These are phyloP conservation scores for Diaporthe vexans DNA, from an alignment of 2,329 filamentous ascomycete genomes.

Conservation along the genomic window DNA sequence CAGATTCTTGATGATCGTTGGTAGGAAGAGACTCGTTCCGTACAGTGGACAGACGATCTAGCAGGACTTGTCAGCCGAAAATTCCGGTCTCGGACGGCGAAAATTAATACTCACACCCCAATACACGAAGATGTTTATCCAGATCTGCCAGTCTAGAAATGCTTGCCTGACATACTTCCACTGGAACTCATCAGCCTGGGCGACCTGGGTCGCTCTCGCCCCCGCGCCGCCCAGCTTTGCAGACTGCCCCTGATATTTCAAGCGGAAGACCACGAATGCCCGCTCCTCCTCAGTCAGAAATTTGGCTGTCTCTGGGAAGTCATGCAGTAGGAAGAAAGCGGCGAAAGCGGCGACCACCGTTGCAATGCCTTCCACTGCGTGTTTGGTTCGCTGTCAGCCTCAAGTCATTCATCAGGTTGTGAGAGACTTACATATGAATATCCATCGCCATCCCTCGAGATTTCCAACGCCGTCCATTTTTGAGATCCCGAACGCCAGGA, in stretches of 20 bases:
- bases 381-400: background rate
- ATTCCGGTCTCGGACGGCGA: conserved; percentile 48
- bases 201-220: conserved; percentile 53
- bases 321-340: conserved; percentile 80
- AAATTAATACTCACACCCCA: conserved; percentile 70
- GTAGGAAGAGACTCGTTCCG: conserved; percentile 71
- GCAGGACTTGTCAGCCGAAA: background rate
- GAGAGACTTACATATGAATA: conserved; percentile 56
- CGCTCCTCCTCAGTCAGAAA: conserved; percentile 82
- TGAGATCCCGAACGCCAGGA: conserved; percentile 64
- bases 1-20: conserved; percentile 73
- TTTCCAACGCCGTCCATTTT: conserved; percentile 61
- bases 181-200: conserved; percentile 81
- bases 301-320: conserved; percentile 83
- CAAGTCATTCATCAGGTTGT: background rate
- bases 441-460: conserved; percentile 66
- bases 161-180: conserved; percentile 81
- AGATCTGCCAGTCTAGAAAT: conserved; percentile 86
- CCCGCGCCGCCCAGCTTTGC: conserved; percentile 39
- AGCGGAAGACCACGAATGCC: conserved; percentile 76
- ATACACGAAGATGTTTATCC: conserved; percentile 71
- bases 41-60: conserved; percentile 68
- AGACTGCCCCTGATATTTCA: conserved; percentile 73
- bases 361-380: conserved; percentile 53
- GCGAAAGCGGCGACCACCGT: conserved; percentile 69